Conservation (phyloP, 1,139 yeast genomes). For the Barnettozyma hawaiiensis region DNA sequence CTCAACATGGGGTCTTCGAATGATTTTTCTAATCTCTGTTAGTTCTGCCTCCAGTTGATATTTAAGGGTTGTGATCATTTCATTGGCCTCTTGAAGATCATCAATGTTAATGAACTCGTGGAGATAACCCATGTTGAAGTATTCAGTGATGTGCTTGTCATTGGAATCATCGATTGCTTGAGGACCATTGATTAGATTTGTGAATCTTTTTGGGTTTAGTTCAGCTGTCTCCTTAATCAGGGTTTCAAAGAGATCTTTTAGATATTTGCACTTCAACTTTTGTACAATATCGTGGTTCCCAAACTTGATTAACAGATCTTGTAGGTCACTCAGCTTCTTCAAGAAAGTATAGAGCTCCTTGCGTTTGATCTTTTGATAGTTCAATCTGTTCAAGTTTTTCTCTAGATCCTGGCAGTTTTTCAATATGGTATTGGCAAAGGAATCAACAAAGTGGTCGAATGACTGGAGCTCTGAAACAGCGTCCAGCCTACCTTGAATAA, state of each 20-base stretch:
- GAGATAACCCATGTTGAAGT: constrained; percentile 42
- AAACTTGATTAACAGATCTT: constrained; percentile 29
- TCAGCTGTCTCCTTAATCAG: constrained; percentile 22
- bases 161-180: constrained; percentile 51
- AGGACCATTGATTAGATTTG: constrained; percentile 50
- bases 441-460: constrained; percentile 48
- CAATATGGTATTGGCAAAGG: constrained; percentile 39
- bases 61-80: constrained; percentile 33
- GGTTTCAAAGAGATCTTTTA: constrained; percentile 29
- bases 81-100: constrained; percentile 7
- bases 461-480: constrained; percentile 60
- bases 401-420: constrained; percentile 59
- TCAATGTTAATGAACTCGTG: constrained; percentile 6
- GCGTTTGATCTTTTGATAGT: constrained; percentile 60
- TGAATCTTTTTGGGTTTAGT: constrained; percentile 28
- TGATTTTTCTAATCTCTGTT: constrained; percentile 34
- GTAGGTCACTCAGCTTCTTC: constrained; percentile 38
- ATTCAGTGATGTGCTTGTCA: constrained; percentile 44
- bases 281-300: constrained; percentile 23
- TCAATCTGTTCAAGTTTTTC: constrained; percentile 57
- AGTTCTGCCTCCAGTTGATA: constrained; percentile 51
- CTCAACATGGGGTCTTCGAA: constrained; percentile 55
- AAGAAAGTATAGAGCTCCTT: constrained; percentile 62
- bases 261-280: constrained; percentile 26
- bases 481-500: constrained; percentile 53